These are phyloP conservation scores for Ulota crispa DNA, from an alignment of 225 moss, liverwort and hornwort species.

Conservation along the genomic window DNA sequence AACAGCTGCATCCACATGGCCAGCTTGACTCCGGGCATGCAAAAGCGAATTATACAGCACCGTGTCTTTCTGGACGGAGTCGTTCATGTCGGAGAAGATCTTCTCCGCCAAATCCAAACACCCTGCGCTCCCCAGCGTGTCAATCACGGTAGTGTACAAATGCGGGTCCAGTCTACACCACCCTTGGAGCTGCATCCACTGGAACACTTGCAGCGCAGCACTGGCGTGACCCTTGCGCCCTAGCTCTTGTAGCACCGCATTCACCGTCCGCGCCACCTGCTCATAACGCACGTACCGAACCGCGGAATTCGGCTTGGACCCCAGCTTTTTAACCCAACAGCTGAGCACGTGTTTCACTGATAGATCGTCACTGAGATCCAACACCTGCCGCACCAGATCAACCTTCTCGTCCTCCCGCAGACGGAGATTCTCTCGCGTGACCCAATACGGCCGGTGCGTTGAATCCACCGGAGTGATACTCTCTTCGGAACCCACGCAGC, in stretches of 20 bases:
- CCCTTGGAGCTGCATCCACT: slow-evolving; percentile 94
- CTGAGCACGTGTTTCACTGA: slow-evolving; percentile 56
- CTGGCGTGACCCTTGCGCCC: slow-evolving; percentile 59
- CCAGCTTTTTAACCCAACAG: slow-evolving; percentile 64
- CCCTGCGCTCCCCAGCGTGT: slow-evolving; percentile 69
- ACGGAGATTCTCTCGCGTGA: slow-evolving; percentile 40
- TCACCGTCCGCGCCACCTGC: slow-evolving; percentile 79
- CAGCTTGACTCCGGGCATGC: slow-evolving; percentile 78
- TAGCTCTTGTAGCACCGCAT: slow-evolving; percentile 83
- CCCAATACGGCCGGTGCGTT: slow-evolving; percentile 32
- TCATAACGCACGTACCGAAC: slow-evolving; percentile 67
- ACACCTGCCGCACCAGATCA: slow-evolving; percentile 44
- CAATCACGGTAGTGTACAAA: slow-evolving; percentile 87
- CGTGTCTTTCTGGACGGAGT: slow-evolving; percentile 73
- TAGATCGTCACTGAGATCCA: slow-evolving; percentile 41
- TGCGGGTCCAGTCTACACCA: slow-evolving; percentile 93
- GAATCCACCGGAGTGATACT: background rate
- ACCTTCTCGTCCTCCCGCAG: slow-evolving; percentile 54
- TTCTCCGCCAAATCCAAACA: slow-evolving; percentile 83
- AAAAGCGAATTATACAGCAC: slow-evolving; percentile 79
- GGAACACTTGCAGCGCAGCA: slow-evolving; percentile 72
- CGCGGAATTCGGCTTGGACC: slow-evolving; percentile 38
- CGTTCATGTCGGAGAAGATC: slow-evolving; percentile 70
- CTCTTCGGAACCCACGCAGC: background rate
- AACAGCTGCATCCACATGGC: slow-evolving; percentile 69